Evolutionary conservation across 495 filamentous ascomycete species (phyloP).

Genomic region (Darksidea phi): DNA sequence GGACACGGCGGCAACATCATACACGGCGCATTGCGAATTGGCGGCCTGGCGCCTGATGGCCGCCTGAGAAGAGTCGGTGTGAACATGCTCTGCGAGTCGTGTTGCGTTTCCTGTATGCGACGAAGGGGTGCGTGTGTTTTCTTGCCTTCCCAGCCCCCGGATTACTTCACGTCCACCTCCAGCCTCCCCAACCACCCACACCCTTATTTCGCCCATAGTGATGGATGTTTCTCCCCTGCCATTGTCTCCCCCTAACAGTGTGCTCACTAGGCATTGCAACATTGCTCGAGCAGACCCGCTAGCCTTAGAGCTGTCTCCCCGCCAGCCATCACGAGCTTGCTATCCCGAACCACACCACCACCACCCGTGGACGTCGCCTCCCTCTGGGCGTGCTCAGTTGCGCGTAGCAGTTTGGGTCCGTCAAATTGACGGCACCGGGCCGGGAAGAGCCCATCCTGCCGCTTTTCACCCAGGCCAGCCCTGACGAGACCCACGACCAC

Average conservation of each 20-base stretch:
- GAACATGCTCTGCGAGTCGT: conserved; percentile 20
- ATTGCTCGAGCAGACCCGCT: conserved; percentile 30
- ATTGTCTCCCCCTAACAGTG: conserved; percentile 23
- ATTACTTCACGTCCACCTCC: neutral
- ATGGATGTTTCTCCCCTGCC: conserved; percentile 29
- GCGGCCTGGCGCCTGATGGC: neutral
- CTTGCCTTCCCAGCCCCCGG: conserved; percentile 21
- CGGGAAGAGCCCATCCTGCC: conserved; percentile 29
- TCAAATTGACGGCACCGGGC: conserved; percentile 36
- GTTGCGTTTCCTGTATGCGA: conserved; percentile 18
- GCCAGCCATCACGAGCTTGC: neutral
- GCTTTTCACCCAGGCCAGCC: conserved; percentile 3
- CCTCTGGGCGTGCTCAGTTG: conserved; percentile 7
- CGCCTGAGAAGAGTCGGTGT: conserved; percentile 9
- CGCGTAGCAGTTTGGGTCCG: conserved; percentile 18
- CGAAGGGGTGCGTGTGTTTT: conserved; percentile 20
- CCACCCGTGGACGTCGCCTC: conserved; percentile 5
- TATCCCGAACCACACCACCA: conserved; percentile 1
- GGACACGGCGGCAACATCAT: neutral
- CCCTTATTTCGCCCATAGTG: conserved; percentile 3
- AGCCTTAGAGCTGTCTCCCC: conserved; percentile 15
- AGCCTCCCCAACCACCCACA: conserved; percentile 34
- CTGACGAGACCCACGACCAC: conserved; percentile 61
- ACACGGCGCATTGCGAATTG: neutral
- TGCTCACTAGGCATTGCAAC: conserved; percentile 25